phyloP scores from a whole-genome alignment of 2,329 filamentous ascomycete genomes.

The Stemphylium lycopersici region DNA sequence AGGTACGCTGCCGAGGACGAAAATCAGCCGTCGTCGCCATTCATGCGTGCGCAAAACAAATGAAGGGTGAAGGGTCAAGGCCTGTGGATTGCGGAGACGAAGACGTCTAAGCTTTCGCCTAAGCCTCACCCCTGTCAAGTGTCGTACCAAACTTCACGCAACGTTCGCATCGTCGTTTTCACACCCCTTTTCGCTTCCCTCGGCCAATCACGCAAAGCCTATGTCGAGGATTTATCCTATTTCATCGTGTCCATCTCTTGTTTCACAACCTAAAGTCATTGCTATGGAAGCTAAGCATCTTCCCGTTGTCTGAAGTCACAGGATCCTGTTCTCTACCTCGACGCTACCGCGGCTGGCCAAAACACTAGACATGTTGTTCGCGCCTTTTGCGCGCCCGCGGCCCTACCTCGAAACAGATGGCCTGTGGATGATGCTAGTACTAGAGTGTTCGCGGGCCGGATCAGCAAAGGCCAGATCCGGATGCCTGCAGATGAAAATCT shows the following conservation, averaged over 20 bases:
- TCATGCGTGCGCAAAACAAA: not conserved
- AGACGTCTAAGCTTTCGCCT: not conserved
- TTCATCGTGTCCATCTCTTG: not conserved
- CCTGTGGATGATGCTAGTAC: not conserved
- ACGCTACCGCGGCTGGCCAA: not conserved
- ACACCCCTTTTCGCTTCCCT: not conserved
- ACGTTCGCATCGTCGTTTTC: slow-evolving; percentile 5
- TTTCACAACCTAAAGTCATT: not conserved
- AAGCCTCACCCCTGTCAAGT: not conserved
- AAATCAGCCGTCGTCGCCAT: not conserved
- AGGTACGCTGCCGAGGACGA: not conserved
- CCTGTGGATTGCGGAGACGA: not conserved
- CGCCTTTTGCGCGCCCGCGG: not conserved
- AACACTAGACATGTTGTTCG: not conserved
- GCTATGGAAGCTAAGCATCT: not conserved
- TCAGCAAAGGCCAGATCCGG: not conserved
- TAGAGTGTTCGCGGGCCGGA: not conserved
- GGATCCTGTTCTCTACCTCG: not conserved
- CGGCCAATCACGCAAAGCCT: not conserved
- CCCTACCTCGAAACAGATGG: not conserved
- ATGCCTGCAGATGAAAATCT: too few relatives aligned
- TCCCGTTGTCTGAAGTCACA: not conserved
- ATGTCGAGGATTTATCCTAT: not conserved
- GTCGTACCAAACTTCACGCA: not conserved
- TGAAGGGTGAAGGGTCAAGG: not conserved